Evolutionary conservation across 768 basidiomycete species (phyloP).

Genomic region (Solioccasus polychromus): DNA sequence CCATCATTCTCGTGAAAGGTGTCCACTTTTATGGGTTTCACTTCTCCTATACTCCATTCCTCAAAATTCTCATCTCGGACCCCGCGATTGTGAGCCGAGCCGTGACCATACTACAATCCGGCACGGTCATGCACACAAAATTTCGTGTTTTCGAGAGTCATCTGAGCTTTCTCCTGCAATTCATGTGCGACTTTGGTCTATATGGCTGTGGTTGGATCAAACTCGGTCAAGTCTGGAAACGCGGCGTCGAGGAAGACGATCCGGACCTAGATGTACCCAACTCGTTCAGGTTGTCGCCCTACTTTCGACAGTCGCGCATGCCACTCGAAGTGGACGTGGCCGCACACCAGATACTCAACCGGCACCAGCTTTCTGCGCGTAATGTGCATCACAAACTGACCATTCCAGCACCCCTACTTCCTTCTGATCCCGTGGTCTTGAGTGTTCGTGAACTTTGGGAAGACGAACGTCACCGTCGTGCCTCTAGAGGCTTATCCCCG

Average conservation of each 20-base stretch:
- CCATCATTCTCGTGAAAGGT: conserved; percentile 87
- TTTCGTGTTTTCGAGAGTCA: conserved; percentile 89
- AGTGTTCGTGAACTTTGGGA: conserved; percentile 96
- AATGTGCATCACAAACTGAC: conserved; percentile 60
- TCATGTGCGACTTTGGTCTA: conserved; percentile 91
- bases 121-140: conserved; percentile 74
- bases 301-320: conserved; percentile 65
- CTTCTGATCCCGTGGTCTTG: conserved; percentile 73
- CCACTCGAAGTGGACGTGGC: conserved; percentile 82
- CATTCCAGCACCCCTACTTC: conserved; percentile 52
- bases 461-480: conserved; percentile 81
- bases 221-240: conserved; percentile 61
- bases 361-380: conserved; percentile 61
- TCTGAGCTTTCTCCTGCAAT: conserved; percentile 84
- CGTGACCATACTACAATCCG: conserved; percentile 75
- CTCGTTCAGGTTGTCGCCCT: conserved; percentile 49
- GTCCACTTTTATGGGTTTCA: conserved; percentile 95
- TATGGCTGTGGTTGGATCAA: conserved; percentile 94
- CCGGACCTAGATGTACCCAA: conserved; percentile 8
- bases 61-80: conserved; percentile 79
- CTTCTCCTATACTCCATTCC: conserved; percentile 76
- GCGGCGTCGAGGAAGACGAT: conserved; percentile 36
- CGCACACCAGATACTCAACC: conserved; percentile 83
- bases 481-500: conserved; percentile 62
- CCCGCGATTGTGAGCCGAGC: conserved; percentile 68